Base-by-base conservation (phyloP, 148 eudicot genomes). In the Camellia granthamiana region DNA sequence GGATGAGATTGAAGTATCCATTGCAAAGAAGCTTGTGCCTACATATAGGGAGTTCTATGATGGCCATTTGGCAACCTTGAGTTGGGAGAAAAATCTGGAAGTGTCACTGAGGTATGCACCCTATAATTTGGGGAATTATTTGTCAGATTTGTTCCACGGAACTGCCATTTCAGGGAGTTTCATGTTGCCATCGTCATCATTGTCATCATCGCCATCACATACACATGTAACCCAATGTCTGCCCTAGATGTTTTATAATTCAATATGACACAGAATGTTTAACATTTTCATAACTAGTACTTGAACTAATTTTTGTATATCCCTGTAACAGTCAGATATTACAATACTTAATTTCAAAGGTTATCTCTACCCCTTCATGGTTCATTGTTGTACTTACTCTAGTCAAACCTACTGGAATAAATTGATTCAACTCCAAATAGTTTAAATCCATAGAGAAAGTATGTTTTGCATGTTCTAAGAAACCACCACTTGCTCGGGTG, bases 1-100 rank as follows among this genome's bases (percentile, higher is more conserved):
- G 51, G 87, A 85, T 62, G 81, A 82, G 77, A 85, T 85, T 61
- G 82, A 79, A 72, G 78, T 72, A 12, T 85, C 87, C 2, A 82
- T 85, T 10, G 85, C 83, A 8, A 70, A 79, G 19, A 85, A 79
- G n/a, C 38, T 85, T 4, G 83, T 82, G 75, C 81, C 85, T 65
- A 69, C 81, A 21, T 82, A 85, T 64, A 46, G 47, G 49, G 81
- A 81, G 54, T 84, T 86, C 46, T 86, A 81, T 44, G 77, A 80
- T 5, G 47, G 38, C 4, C 72, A 86, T 63, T 10, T 83, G 81
- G 52, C 16, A 11, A 61, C 69, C 6, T 44, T 83, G 72, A 73
- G 81, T 7, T 79, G 49, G 54, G 86, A 77, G 66, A 49, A 44
- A 41, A 47, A 71, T 52, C 38, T 78, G 9, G 81, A 83, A 43